Base-by-base conservation (phyloP, 2,329 filamentous ascomycete species). In the Diaporthe amygdali region DNA sequence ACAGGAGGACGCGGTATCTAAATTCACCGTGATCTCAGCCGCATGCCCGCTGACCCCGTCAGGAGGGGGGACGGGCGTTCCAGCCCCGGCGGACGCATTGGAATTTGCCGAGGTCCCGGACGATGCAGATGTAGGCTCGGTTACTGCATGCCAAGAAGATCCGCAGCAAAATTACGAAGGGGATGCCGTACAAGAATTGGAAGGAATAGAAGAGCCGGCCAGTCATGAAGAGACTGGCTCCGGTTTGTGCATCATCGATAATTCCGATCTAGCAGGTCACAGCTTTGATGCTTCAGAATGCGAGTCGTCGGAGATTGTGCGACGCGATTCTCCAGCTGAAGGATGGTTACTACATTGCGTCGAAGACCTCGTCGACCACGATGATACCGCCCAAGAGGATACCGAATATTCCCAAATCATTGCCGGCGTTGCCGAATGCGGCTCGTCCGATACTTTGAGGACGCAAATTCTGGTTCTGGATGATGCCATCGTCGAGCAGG, bases 261-360 rank as follows among this genome's bases (percentile, higher is more conserved):
- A 15, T 39, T 4, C 52, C 7, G 52, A 68, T 49, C 22, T 46
- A 25, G 39, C 54, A 59, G 52, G 30, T 49, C 22, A 47, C 34
- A 27, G 14, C 7, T 34, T 56, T 17, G 41, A 44, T 14, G 32
- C 1, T 3, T 44, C 55, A 41, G 56, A 44, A 22, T 47, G 5
- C 34, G 32, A 47, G 2, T 37, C 41, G 20, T 56, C 49, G 3
- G 49, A 46, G n/a, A 22, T 2, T 30, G 25, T 32, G 41, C 47
- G 30, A 61, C 56, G 34, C 20, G 25, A 39, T 20, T 17, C 32
- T 7, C 51, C 30, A 20, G 8, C 34, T 7, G 59, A 66, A 46
- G 70, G 70, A 12, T 71, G 70, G 70, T 30, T 71, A 8, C 20
- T 69, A 2, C 49, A 71, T 32, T 71, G 30, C 12, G 55, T 55